Base-by-base conservation (phyloP, 2,329 filamentous ascomycete genomes). In the Trichophyton verrucosum region DNA sequence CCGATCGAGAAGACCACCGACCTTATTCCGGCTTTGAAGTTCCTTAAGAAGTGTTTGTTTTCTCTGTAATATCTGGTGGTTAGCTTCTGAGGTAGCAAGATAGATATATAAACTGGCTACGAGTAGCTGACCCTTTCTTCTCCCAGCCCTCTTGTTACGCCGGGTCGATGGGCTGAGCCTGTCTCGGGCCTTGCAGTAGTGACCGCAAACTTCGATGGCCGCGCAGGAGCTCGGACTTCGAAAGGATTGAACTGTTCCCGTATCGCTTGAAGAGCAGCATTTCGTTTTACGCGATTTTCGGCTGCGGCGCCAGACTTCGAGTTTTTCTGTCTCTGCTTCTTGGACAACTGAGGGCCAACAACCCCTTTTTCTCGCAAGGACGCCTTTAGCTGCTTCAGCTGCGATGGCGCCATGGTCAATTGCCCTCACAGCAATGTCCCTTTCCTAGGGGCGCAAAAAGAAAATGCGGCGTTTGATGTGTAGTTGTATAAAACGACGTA, bases 171-270 rank as follows among this genome's bases (percentile, higher is more conserved):
- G 65, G 86, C 79, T 27, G 80, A 77, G 79, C 77, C 77, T 33
- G 75, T 75, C 11, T 77, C 74, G 4, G 82, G 79, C 30, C 65
- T 65, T 0, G 82, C 83, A 59, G 81, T 91, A 0, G 88, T 91
- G 51, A 91, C 86, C 49, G 92, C 86, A 65, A 95, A 95, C 69
- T 97, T 97, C 61, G 85, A 85, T 0, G 86, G 88, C 62, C 87
- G 82, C 1, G 86, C 80, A 46, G 87, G 85, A 62, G 88, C 84
- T 75, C 95, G 95, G 72, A 96, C 83, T 71, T 99, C 94, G 75
- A 99, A 99, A 0, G 94, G 94, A 73, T 99, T 99, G 82, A 97
- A 97, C 67, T 91, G 87, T 70, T 97, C 91, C 70, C 94, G 87
- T 72, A 99, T 96, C 61, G 83, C 84, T 67, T 88, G 85, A 64